Evolutionary conservation across 306 rosid species (phyloP).

Genomic region (Quercus suber): DNA sequence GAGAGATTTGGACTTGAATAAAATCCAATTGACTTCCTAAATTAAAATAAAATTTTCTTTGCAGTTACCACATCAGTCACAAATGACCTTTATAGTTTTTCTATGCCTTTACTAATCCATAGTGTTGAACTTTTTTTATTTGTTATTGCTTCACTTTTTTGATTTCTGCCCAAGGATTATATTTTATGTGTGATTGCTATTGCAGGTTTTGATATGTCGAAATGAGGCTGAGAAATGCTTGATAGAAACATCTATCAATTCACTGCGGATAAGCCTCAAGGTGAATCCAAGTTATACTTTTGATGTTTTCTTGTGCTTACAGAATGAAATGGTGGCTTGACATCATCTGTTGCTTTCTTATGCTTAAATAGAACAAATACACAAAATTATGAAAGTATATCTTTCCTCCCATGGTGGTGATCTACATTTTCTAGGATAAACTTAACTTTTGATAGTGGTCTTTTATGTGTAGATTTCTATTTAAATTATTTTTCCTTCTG

Average conservation of each 20-base stretch:
- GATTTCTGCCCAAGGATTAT: neutral
- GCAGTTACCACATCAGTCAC: too few species aligned
- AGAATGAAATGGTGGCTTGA: neutral
- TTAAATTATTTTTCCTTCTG: neutral
- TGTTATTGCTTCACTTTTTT: neutral
- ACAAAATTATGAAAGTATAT: neutral
- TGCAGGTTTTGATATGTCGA: slow-evolving; percentile 87
- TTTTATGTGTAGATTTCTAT: neutral
- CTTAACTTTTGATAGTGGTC: neutral
- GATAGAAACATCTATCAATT: slow-evolving; percentile 93
- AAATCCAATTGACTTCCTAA: too few species aligned
- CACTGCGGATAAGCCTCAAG: slow-evolving; percentile 95
- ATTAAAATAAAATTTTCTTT: too few species aligned
- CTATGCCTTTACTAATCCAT: neutral
- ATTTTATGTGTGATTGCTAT: slow-evolving; percentile 20
- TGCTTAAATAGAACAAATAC: neutral
- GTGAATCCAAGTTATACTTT: slow-evolving; percentile 29
- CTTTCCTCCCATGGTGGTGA: neutral
- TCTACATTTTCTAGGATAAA: neutral
- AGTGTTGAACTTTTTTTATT: neutral
- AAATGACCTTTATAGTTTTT: neutral
- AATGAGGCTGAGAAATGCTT: slow-evolving; percentile 96
- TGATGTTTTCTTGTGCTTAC: slow-evolving; percentile 5
- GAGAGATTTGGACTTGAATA: too few species aligned
- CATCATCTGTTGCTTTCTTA: neutral